Base-by-base conservation (phyloP, 176 grass and related monocot species). In the Hordeum vulgare region DNA sequence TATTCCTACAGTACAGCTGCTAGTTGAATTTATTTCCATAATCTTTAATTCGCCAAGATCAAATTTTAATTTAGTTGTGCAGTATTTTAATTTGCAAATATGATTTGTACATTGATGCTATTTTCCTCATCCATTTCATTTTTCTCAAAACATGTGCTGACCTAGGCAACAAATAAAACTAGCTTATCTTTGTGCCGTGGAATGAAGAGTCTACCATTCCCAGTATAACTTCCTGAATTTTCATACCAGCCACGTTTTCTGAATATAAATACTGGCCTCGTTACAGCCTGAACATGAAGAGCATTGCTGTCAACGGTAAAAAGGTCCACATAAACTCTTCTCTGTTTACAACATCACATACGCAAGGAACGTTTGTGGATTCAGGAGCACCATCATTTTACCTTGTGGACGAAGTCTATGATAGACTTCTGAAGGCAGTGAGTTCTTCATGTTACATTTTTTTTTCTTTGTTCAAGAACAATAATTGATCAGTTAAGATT, bases 331-430 rank as follows among this genome's bases (percentile, higher is more conserved):
- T 95, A 66, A 89, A 91, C 82, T 66, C 86, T 57, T 95, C 90
- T 24, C 67, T 93, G 40, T 98, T 98, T 85, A 68, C 86, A 77
- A 95, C 95, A 83, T 91, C 95, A 67, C 86, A 63, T 56, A 88
- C 90, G 73, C 95, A 95, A 86, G 96, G 93, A 84, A 98, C 96
- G 24, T 88, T 98, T 58, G 81, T 98, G n/a, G 96, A 95, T 82
- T 95, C 92, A 20, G 96, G 96, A 44, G 95, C 96, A 62, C 87
- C 96, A 61, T 85, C 95, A 60, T 82, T 89, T 47, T 98, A 98
- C n/a, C 92, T 98, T 53, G 96, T 90, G 63, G 96, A 98, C 63
- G 86, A 89, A 63, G 76, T 89, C 31, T 98, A 91, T 44, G 90
- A 93, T 87, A 93, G 85, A 77, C 91, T 98, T 90, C 49, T 98